Percentiles rank a stretch among this genome's conserved stretches.
Evolutionary conservation across 352 stramenopile species (phyloP).

Genomic region (Pythium oligandrum): DNA sequence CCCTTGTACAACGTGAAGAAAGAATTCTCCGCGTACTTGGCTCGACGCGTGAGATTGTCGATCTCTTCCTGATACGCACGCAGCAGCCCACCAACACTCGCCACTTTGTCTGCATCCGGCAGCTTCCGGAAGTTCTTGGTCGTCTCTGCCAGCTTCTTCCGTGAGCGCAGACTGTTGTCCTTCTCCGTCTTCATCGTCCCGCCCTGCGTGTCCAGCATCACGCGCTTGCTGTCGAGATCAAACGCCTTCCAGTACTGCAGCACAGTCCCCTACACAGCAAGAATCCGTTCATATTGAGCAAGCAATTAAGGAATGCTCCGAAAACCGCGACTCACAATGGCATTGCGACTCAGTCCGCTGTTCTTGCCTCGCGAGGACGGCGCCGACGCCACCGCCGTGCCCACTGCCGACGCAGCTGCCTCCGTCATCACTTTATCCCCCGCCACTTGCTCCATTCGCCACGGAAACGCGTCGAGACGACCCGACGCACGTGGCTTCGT

Average conservation of each 20-base stretch:
- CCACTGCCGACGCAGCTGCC: slow-evolving; percentile 11
- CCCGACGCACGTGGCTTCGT: no score
- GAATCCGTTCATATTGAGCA: background rate
- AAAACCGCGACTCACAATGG: slow-evolving; percentile 23
- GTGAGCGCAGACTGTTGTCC: slow-evolving; percentile 65
- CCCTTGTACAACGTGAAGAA: slow-evolving; percentile 88
- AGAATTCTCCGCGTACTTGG: slow-evolving; percentile 88
- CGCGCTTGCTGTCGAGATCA: slow-evolving; percentile 83
- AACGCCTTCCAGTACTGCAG: slow-evolving; percentile 86
- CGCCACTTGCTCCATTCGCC: slow-evolving; percentile 19
- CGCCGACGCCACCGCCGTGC: background rate
- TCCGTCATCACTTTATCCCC: slow-evolving; percentile 27
- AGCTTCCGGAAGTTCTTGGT: slow-evolving; percentile 83
- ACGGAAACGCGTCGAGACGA: no score
- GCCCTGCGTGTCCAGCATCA: slow-evolving; percentile 71
- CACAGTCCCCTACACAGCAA: slow-evolving; percentile 35
- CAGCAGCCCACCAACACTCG: slow-evolving; percentile 51
- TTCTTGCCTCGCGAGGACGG: slow-evolving; percentile 5
- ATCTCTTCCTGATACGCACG: slow-evolving; percentile 92
- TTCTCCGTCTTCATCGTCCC: slow-evolving; percentile 83
- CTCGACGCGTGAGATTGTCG: slow-evolving; percentile 87
- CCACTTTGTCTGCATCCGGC: slow-evolving; percentile 65
- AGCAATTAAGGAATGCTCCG: background rate
- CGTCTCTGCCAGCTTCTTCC: slow-evolving; percentile 82
- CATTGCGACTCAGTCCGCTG: slow-evolving; percentile 20